Evolutionary conservation across 75 land plant genomes (phyloP).

Genomic region (Cunninghamia lanceolata): DNA sequence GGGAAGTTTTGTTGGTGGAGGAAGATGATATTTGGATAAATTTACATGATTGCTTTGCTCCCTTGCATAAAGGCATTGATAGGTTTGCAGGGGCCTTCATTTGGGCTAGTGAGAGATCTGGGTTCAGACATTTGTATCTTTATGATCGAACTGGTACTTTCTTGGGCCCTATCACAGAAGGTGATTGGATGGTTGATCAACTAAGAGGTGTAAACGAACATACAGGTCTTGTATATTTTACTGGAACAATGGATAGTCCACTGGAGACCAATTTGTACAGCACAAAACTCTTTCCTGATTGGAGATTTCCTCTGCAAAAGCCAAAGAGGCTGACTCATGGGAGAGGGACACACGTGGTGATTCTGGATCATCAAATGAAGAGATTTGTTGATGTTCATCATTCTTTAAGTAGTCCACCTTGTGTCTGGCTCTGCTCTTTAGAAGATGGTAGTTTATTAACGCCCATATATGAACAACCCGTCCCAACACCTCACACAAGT

Average conservation of each 20-base stretch:
- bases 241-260: slow-evolving; percentile 83
- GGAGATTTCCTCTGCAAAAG: slow-evolving; percentile 29
- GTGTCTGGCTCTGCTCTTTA: slow-evolving; percentile 67
- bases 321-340: slow-evolving; percentile 79
- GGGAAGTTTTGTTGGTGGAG: slow-evolving; percentile 61
- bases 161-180: slow-evolving; percentile 85
- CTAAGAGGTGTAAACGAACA: slow-evolving; percentile 85
- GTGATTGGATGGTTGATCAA: slow-evolving; percentile 98
- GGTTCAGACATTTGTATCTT: slow-evolving; percentile 92
- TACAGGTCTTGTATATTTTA: slow-evolving; percentile 78
- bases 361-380: slow-evolving; percentile 83
- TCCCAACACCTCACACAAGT: slow-evolving; percentile 37
- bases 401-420: slow-evolving; percentile 69
- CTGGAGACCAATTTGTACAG: slow-evolving; percentile 78
- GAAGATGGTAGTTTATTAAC: slow-evolving; percentile 63
- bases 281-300: slow-evolving; percentile 54
- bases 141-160: slow-evolving; percentile 68
- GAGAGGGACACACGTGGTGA: slow-evolving; percentile 80
- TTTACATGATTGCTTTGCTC: slow-evolving; percentile 93
- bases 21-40: slow-evolving; percentile 71
- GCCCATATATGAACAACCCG: slow-evolving; percentile 77
- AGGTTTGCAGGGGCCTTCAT: slow-evolving; percentile 63
- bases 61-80: slow-evolving; percentile 57
- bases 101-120: slow-evolving; percentile 98
- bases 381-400: slow-evolving; percentile 91